phyloP scores from a whole-genome alignment of 345 rosid genomes.

The Tarenaya hassleriana region DNA sequence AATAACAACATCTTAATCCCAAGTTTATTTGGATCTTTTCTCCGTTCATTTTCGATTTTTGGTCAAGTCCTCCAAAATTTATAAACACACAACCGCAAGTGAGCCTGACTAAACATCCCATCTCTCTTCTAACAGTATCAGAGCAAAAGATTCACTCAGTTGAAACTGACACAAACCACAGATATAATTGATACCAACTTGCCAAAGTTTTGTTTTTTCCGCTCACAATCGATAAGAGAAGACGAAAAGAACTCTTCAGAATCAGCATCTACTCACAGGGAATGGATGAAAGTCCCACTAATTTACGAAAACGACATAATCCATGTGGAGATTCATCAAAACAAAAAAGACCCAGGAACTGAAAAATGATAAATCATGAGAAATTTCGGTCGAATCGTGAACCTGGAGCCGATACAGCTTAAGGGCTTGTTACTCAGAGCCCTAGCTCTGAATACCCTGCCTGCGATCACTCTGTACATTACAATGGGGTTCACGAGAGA shows the following conservation, averaged over 20 bases:
- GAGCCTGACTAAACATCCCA: no score
- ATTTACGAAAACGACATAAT: conserved; percentile 17
- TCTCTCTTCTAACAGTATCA: no score
- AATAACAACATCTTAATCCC: no score
- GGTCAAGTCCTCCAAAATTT: no score
- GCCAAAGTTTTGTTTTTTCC: conserved; percentile 16
- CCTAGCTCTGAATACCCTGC: conserved; percentile 34
- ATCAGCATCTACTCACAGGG: no score
- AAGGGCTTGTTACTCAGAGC: conserved; percentile 33
- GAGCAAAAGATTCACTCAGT: not conserved
- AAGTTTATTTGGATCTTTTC: no score
- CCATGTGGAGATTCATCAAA: conserved; percentile 7
- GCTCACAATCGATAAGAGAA: not conserved
- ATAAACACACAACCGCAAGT: no score
- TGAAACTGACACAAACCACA: not conserved
- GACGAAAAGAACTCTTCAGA: not conserved
- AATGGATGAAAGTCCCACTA: not conserved
- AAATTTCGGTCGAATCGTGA: not conserved
- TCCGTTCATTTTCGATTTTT: no score
- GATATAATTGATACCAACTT: conserved; percentile 22
- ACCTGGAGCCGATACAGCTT: conserved; percentile 41
- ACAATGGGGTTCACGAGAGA: conserved; percentile 25
- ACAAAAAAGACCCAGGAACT: not conserved
- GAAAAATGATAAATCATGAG: not conserved
- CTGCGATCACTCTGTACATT: conserved; percentile 42